Evolutionary conservation across 2,329 filamentous ascomycete species (phyloP), one percentile per base, ranked within the genome.

Genomic region (Fusarium sp.): DNA sequence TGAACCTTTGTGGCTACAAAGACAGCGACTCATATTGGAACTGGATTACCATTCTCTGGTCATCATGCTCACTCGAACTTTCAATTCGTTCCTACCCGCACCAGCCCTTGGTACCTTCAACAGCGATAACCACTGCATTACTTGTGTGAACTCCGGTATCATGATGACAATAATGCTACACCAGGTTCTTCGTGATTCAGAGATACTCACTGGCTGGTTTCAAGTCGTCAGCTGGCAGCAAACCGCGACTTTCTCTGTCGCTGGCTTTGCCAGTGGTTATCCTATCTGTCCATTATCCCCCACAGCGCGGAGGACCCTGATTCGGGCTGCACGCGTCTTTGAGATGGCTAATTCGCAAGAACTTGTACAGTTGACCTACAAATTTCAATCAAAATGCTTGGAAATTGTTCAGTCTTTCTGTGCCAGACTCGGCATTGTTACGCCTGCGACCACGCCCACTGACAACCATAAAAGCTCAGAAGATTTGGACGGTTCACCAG

Each of bases 1-100:
- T 2, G 76, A 79, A 5, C 80, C 82, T 4, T 57, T 76, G 3
- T 83, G 82, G 81, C 69, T 83, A 4, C 80, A 82, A 59, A 76
- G 73, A 12, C 75, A 77, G 30, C 80, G 81, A 3, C 65, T 83
- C 1, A 68, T 80, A 7, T 73, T 83, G 1, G 81, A 83, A 57
- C 66, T 82, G 1, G 70, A 78, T 21, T 83, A 83, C 48, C 81
- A 83, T 56, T 77, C 77, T 26, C 65, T 82, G 3, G 72, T 57
- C 30, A 74, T 78, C 15, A 77, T 77, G 55, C 71, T 83, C 4
- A 79, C 77, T 50, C 76, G 81, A 10, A 77, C 78, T 0, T 80
- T 81, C 30, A 79, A 83, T 45, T 73, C 72, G 14, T 83, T 82
- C 36, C 52, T 73, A 2, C 72, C 71, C 2, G 71, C 72, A 1